A percentile compares a stretch with the other conserved stretches of the same genome.
These are phyloP conservation scores for Schizochytrium sp. DNA, from an alignment of 108 stramenopile genomes.

Conservation along the genomic window DNA sequence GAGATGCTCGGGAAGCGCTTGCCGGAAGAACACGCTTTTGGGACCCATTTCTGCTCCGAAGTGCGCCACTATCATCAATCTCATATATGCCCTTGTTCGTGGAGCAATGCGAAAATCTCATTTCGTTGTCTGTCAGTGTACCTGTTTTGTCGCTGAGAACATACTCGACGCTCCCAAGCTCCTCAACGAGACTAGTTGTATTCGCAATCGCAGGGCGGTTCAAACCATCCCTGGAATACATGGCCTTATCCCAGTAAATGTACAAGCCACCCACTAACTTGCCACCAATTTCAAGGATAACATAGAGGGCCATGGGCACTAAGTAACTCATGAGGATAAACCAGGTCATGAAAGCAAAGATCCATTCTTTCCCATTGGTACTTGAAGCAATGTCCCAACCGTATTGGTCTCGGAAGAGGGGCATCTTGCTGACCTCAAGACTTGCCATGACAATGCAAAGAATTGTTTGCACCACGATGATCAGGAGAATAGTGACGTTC, in stretches of 20 bases:
- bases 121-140: constrained; percentile 95
- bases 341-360: constrained; percentile 78
- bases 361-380: neutral
- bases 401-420: neutral
- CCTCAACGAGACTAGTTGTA: constrained; percentile 72
- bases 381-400: neutral
- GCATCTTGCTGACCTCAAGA: neutral
- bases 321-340: constrained; percentile 82
- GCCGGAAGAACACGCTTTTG: neutral
- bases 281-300: constrained; percentile 76
- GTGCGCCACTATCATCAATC: neutral
- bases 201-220: constrained; percentile 69
- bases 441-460: constrained; percentile 59
- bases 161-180: constrained; percentile 72
- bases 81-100: constrained; percentile 82
- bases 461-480: constrained; percentile 66
- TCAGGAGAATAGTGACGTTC: constrained; percentile 69
- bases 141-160: constrained; percentile 89
- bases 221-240: constrained; percentile 16
- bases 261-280: constrained; percentile 62
- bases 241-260: neutral
- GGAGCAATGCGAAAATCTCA: constrained; percentile 95
- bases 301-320: constrained; percentile 80
- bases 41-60: neutral
- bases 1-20: neutral